A percentile compares a stretch with the other conserved stretches of the same genome.
These are phyloP conservation scores for Sphaerulina populicola DNA, from an alignment of 2,329 filamentous ascomycete species.

Conservation along the genomic window DNA sequence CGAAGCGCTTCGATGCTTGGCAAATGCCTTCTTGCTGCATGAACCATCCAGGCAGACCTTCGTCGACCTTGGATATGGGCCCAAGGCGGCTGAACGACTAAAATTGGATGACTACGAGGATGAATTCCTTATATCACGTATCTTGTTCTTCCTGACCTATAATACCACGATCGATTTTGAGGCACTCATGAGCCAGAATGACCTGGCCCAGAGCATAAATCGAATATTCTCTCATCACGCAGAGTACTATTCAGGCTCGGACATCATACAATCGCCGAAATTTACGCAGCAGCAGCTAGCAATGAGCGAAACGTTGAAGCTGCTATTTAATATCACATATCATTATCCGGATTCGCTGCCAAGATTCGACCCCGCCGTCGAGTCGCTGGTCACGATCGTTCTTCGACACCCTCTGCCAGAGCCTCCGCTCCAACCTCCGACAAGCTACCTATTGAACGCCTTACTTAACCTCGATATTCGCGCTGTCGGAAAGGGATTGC, in stretches of 20 bases:
- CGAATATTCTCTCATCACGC: conserved; percentile 61
- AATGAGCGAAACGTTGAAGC: conserved; percentile 72
- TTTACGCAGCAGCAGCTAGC: conserved; percentile 67
- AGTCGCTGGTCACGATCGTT: conserved; percentile 63
- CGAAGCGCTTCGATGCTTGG: conserved; percentile 72
- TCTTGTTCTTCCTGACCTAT: conserved; percentile 74
- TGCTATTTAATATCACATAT: conserved; percentile 81
- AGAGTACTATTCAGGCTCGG: conserved; percentile 39
- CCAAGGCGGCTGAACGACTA: conserved; percentile 61
- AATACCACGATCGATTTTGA: conserved; percentile 60
- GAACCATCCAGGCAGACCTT: conserved; percentile 62
- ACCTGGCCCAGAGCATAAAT: conserved; percentile 58
- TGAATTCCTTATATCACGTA: conserved; percentile 74
- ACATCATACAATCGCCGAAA: conserved; percentile 15
- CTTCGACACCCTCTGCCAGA: conserved; percentile 49
- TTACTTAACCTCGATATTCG: conserved; percentile 69
- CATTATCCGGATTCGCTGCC: conserved; percentile 55
- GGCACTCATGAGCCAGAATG: conserved; percentile 56
- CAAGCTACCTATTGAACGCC: conserved; percentile 67
- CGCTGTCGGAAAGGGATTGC: conserved; percentile 19
- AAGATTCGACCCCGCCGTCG: conserved; percentile 59
- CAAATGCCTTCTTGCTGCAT: conserved; percentile 71
- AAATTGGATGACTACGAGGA: conserved; percentile 67
- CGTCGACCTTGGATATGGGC: conserved; percentile 59
- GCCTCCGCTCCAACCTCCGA: conserved; percentile 64